phyloP scores from a whole-genome alignment of 2,329 filamentous ascomycete genomes.

The Beauveria sp. region DNA sequence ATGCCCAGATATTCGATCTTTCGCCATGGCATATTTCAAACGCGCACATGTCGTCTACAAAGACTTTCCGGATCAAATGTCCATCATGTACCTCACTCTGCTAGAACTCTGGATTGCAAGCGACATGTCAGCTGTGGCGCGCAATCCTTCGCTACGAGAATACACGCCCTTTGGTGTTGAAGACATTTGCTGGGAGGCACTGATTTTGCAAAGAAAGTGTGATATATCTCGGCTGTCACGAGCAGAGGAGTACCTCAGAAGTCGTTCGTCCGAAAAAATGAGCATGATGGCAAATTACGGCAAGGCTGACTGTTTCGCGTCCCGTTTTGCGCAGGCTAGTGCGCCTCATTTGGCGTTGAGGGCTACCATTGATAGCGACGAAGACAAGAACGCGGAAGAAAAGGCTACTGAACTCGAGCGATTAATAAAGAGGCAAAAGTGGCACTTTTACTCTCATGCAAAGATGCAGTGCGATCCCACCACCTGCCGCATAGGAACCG shows the following conservation, averaged over 20 bases:
- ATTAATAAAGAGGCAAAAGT: background rate
- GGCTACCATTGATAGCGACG: background rate
- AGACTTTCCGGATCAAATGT: constrained; percentile 35
- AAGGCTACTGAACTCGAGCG: background rate
- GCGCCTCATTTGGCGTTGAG: background rate
- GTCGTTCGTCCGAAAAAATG: background rate
- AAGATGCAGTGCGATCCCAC: background rate
- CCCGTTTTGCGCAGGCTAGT: background rate
- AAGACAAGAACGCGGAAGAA: background rate
- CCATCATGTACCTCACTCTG: constrained; percentile 46
- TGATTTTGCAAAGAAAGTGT: constrained; percentile 34
- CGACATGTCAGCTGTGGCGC: constrained; percentile 37
- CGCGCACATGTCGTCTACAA: constrained; percentile 25
- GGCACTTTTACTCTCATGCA: background rate
- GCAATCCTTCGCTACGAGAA: constrained; percentile 32
- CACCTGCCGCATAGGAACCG: background rate
- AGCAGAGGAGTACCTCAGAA: constrained; percentile 38
- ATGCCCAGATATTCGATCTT: constrained; percentile 21
- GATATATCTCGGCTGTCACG: constrained; percentile 36
- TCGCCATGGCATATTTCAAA: constrained; percentile 28
- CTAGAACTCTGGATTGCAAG: constrained; percentile 52
- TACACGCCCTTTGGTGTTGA: constrained; percentile 38
- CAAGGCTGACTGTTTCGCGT: background rate
- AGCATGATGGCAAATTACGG: background rate
- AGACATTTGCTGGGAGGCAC: constrained; percentile 24